Percentiles rank a stretch among this genome's conserved stretches.
phyloP scores from a whole-genome alignment of 768 basidiomycete species.

The Hygrophorus pudorinus region DNA sequence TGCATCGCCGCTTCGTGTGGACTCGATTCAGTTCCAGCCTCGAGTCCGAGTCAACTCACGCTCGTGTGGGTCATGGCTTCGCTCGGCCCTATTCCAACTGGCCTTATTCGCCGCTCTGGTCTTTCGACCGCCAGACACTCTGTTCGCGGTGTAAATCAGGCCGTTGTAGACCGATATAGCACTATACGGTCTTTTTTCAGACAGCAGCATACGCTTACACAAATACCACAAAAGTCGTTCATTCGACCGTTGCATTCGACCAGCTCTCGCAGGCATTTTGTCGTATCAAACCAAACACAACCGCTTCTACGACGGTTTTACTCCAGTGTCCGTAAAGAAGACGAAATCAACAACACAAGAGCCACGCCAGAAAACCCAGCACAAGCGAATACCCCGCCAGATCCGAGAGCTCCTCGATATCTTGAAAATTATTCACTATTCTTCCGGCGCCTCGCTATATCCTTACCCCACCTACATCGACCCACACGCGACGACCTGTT shows the following conservation, averaged over 20 bases:
- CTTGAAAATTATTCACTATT: slow-evolving; percentile 72
- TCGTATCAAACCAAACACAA: neutral
- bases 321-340: neutral
- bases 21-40: no score
- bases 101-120: neutral
- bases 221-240: slow-evolving; percentile 9
- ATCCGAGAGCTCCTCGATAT: slow-evolving; percentile 18
- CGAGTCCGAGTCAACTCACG: no score
- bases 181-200: slow-evolving; percentile 50
- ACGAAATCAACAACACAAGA: neutral
- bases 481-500: slow-evolving; percentile 89
- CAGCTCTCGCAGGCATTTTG: neutral
- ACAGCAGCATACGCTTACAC: slow-evolving; percentile 18
- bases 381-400: neutral
- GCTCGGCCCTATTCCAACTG: neutral
- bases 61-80: no score
- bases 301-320: neutral
- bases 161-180: slow-evolving; percentile 45
- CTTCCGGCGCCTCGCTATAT: slow-evolving; percentile 67
- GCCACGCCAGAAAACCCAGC: neutral
- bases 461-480: slow-evolving; percentile 64
- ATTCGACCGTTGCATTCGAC: neutral
- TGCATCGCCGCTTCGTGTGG: no score
- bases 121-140: neutral
- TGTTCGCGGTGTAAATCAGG: slow-evolving; percentile 12